These are phyloP conservation scores for Didymellaceae sp. DNA, from an alignment of 2,329 filamentous ascomycete genomes.

Conservation along the genomic window DNA sequence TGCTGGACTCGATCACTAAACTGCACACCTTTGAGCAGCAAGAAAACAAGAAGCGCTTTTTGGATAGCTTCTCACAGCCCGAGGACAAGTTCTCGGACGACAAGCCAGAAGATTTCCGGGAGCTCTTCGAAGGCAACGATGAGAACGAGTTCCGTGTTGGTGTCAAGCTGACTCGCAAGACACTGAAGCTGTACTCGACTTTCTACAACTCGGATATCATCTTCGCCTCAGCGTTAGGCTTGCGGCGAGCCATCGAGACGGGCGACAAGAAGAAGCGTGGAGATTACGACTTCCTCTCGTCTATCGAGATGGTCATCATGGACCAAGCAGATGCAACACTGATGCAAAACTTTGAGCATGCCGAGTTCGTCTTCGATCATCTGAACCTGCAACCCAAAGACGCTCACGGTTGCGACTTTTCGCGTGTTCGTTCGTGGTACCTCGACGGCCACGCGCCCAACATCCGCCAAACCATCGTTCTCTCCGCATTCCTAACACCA, in stretches of 20 bases:
- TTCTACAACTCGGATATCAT: conserved; percentile 98
- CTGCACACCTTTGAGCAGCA: conserved; percentile 86
- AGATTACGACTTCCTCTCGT: conserved; percentile 91
- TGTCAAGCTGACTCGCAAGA: conserved; percentile 96
- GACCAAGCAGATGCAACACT: conserved; percentile 92
- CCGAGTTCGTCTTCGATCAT: conserved; percentile 89
- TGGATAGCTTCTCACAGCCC: conserved; percentile 77
- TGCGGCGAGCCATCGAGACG: conserved; percentile 88
- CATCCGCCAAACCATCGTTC: conserved; percentile 83
- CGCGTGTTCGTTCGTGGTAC: conserved; percentile 88
- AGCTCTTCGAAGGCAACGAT: conserved; percentile 92
- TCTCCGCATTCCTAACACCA: conserved; percentile 84
- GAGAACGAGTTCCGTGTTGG: conserved; percentile 97
- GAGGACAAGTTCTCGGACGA: conserved; percentile 72
- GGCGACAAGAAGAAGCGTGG: conserved; percentile 66
- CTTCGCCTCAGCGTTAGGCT: conserved; percentile 84
- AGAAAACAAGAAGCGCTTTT: conserved; percentile 91
- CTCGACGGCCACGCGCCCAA: conserved; percentile 82
- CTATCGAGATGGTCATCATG: conserved; percentile 86
- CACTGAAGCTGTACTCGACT: conserved; percentile 89
- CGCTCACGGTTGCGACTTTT: conserved; percentile 91
- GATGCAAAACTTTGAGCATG: conserved; percentile 99
- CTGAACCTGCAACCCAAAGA: conserved; percentile 90
- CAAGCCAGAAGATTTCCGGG: conserved; percentile 84
- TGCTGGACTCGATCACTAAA: conserved; percentile 76